These are phyloP conservation scores for Globisporangium radiosum DNA, from an alignment of 352 stramenopile species.

Conservation along the genomic window DNA sequence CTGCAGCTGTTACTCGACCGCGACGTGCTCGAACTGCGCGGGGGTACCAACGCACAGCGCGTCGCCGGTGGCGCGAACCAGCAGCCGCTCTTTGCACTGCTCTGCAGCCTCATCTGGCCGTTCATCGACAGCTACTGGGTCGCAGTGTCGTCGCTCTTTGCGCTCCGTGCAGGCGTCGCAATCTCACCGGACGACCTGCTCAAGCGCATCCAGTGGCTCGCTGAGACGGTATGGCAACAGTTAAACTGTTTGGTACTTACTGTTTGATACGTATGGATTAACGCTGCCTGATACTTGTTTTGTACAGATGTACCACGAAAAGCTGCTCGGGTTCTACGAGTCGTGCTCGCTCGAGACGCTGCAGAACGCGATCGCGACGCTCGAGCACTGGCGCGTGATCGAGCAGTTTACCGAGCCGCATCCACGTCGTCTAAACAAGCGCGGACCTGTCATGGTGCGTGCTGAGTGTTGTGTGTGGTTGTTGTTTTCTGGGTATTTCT, in stretches of 20 bases:
- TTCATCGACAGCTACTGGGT: conserved; percentile 87
- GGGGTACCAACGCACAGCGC: background rate
- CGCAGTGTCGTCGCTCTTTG: conserved; percentile 65
- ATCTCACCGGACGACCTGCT: conserved; percentile 57
- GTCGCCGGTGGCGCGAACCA: conserved; percentile 15
- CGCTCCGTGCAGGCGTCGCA: conserved; percentile 41
- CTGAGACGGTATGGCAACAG: conserved; percentile 38
- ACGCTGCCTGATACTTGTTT: background rate
- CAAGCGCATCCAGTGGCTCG: conserved; percentile 79
- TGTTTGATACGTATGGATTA: background rate
- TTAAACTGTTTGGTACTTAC: background rate
- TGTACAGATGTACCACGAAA: conserved; percentile 78
- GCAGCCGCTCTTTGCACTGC: conserved; percentile 42
- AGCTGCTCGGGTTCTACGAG: conserved; percentile 81
- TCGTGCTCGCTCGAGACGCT: conserved; percentile 81
- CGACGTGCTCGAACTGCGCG: conserved; percentile 25
- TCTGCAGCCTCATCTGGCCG: conserved; percentile 79
- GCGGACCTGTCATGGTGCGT: conserved; percentile 18
- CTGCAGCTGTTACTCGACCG: conserved; percentile 33
- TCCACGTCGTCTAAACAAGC: conserved; percentile 3
- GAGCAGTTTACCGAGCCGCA: conserved; percentile 24
- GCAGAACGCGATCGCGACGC: conserved; percentile 63
- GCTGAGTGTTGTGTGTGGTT: conserved; percentile 3
- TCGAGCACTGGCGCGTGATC: conserved; percentile 65
- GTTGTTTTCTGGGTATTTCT: background rate